phyloP scores from a whole-genome alignment of 768 basidiomycete genomes.

The Boletus tylopilopsis region DNA sequence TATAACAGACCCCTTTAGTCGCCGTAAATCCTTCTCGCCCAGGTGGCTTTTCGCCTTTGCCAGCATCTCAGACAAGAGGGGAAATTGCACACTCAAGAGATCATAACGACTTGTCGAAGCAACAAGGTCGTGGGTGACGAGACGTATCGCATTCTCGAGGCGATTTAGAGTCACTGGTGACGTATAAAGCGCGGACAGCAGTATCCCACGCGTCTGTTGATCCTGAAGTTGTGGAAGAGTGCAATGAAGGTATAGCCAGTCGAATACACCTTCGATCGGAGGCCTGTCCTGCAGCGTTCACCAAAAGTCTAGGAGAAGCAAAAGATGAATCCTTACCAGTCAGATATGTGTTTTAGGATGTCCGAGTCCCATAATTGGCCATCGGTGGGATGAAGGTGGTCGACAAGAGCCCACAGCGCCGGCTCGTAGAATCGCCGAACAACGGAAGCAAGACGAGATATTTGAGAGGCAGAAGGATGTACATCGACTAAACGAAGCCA shows the following conservation, averaged over 20 bases:
- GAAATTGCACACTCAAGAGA: constrained; percentile 32
- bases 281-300: constrained; percentile 8
- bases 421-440: constrained; percentile 41
- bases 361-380: constrained; percentile 40
- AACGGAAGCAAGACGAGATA: constrained; percentile 38
- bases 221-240: constrained; percentile 20
- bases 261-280: constrained; percentile 32
- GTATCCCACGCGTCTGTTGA: constrained; percentile 24
- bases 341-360: constrained; percentile 9
- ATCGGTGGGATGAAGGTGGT: constrained; percentile 41
- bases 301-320: neutral
- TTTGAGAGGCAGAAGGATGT: constrained; percentile 32
- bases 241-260: constrained; percentile 42
- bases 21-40: constrained; percentile 26
- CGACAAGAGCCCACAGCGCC: constrained; percentile 40
- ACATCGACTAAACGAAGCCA: constrained; percentile 50
- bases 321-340: constrained; percentile 25
- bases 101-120: constrained; percentile 17
- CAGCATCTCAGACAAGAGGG: constrained; percentile 39
- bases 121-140: constrained; percentile 36
- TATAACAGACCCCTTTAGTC: constrained; percentile 42
- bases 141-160: constrained; percentile 35
- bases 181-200: constrained; percentile 35
- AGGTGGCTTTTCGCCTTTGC: constrained; percentile 26
- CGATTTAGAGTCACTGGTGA: constrained; percentile 22